Percentiles rank a stretch among this genome's conserved stretches.
Evolutionary conservation across 116 monocot genomes (phyloP).

Genomic region (Iris pallida): DNA sequence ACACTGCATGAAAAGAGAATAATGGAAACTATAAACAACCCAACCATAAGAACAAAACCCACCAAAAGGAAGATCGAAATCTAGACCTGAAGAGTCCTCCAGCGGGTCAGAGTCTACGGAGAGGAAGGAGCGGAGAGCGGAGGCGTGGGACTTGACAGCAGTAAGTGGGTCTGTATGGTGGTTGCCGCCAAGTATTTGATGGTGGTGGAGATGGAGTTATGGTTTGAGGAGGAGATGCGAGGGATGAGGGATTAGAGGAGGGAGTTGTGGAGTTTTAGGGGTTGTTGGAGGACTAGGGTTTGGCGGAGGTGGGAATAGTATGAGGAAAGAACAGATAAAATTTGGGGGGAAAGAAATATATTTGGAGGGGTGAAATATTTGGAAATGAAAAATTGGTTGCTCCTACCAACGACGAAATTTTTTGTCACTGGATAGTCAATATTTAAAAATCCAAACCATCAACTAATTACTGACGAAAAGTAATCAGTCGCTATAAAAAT

Average conservation of each 20-base stretch:
- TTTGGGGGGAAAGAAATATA: too few species aligned
- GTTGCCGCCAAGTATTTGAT: slow-evolving; percentile 57
- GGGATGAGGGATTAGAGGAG: slow-evolving; percentile 51
- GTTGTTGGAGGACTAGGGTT: slow-evolving; percentile 13
- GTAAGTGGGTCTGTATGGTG: slow-evolving; percentile 77
- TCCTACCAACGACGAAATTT: too few species aligned
- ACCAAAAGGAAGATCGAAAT: too few species aligned
- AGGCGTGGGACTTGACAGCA: slow-evolving; percentile 52
- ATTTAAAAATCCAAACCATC: too few species aligned
- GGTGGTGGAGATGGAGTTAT: neutral
- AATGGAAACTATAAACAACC: neutral
- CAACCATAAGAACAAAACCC: neutral
- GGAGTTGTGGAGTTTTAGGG: slow-evolving; percentile 10
- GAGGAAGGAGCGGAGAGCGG: slow-evolving; percentile 35
- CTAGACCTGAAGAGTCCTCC: slow-evolving; percentile 54
- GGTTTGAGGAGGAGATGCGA: slow-evolving; percentile 25
- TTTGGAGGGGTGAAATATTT: too few species aligned
- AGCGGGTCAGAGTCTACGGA: slow-evolving; percentile 19
- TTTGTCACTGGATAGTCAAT: too few species aligned
- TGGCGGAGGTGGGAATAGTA: slow-evolving; percentile 41
- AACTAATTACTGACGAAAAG: too few species aligned
- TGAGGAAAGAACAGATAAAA: too few species aligned
- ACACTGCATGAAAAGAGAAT: slow-evolving; percentile 32
- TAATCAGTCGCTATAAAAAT: too few species aligned
- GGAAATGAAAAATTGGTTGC: too few species aligned